phyloP scores from a whole-genome alignment of 2,329 filamentous ascomycete genomes.

The Clonostachys sp. region DNA sequence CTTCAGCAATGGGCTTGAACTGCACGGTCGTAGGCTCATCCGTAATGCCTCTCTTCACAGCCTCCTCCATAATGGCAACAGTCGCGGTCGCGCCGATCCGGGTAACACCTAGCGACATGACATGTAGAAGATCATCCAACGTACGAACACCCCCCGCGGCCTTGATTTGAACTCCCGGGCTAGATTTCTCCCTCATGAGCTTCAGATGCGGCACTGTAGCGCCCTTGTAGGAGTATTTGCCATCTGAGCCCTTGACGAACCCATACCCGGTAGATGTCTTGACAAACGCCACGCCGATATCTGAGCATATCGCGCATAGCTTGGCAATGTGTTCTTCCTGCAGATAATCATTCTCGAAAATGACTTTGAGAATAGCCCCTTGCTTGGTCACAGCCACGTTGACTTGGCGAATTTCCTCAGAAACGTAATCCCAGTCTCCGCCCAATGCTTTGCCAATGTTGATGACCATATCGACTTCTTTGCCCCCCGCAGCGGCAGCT shows the following conservation, averaged over 20 bases:
- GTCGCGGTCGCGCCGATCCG: slow-evolving; percentile 54
- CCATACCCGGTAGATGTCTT: slow-evolving; percentile 60
- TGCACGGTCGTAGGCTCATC: slow-evolving; percentile 11
- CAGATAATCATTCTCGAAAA: slow-evolving; percentile 59
- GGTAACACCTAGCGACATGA: slow-evolving; percentile 48
- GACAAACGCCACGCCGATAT: slow-evolving; percentile 47
- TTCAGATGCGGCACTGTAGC: slow-evolving; percentile 45
- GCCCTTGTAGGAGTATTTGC: slow-evolving; percentile 47
- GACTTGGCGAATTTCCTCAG: slow-evolving; percentile 42
- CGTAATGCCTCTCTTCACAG: slow-evolving; percentile 40
- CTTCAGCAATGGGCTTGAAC: background rate
- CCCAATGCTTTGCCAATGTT: slow-evolving; percentile 54
- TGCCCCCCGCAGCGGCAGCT: slow-evolving; percentile 40
- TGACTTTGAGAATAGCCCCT: slow-evolving; percentile 51
- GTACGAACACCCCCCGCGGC: slow-evolving; percentile 53
- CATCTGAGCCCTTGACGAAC: slow-evolving; percentile 49
- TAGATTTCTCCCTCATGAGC: slow-evolving; percentile 44
- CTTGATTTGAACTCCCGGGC: slow-evolving; percentile 45
- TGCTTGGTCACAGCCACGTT: slow-evolving; percentile 39
- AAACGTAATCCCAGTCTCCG: slow-evolving; percentile 52
- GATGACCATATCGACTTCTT: slow-evolving; percentile 57
- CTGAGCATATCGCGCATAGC: slow-evolving; percentile 50
- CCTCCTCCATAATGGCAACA: slow-evolving; percentile 48
- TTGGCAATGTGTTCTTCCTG: slow-evolving; percentile 39
- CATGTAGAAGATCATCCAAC: slow-evolving; percentile 49